Evolutionary conservation across 108 stramenopile species (phyloP).

Genomic region (Chaetoceros tenuissimus): DNA sequence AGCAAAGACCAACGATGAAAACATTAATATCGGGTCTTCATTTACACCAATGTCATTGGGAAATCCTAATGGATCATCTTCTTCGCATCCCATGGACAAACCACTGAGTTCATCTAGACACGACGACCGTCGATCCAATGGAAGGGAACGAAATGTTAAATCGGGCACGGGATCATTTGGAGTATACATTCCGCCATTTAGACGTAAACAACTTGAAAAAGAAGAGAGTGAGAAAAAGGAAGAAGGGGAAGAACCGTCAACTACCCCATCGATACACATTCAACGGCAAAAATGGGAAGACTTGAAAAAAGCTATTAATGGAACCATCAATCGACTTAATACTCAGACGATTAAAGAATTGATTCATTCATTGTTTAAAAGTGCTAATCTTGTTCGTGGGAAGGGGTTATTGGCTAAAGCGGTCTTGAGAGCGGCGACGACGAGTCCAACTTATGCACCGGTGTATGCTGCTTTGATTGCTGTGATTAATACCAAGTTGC

Average conservation of each 20-base stretch:
- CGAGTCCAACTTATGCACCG: constrained; percentile 67
- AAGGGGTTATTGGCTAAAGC: constrained; percentile 85
- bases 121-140: no score
- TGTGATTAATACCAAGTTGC: constrained; percentile 95
- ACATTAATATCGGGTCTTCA: no score
- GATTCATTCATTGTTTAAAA: constrained; percentile 80
- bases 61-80: no score
- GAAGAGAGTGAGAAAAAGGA: not conserved
- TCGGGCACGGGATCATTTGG: no score
- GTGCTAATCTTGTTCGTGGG: constrained; percentile 91
- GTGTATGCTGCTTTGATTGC: constrained; percentile 90
- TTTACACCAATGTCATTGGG: no score
- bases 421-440: constrained; percentile 81
- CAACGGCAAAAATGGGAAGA: constrained; percentile 88
- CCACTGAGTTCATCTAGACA: no score
- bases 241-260: not conserved
- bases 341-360: constrained; percentile 86
- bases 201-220: not conserved
- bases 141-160: no score
- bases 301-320: constrained; percentile 90
- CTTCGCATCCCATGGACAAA: no score
- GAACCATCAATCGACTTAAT: constrained; percentile 95
- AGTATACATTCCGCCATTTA: not conserved
- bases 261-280: not conserved
- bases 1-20: no score